Conservation (phyloP, 2,329 filamentous ascomycete genomes). For the Cladosporium cucumerinum region DNA sequence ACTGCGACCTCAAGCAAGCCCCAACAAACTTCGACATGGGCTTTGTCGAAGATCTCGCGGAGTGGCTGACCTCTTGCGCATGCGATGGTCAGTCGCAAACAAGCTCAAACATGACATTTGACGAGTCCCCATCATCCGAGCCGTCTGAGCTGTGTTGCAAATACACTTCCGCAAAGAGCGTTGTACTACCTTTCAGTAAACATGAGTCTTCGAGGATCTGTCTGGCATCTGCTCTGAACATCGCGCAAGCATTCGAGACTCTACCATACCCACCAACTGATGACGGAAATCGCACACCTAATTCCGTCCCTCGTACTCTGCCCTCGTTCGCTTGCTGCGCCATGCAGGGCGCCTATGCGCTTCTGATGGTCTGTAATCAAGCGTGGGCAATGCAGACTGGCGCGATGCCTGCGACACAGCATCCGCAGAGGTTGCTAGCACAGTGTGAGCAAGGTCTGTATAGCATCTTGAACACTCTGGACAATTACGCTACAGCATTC, state of each 20-base stretch:
- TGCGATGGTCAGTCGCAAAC: slow-evolving; percentile 20
- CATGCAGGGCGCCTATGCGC: slow-evolving; percentile 47
- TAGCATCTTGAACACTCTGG: slow-evolving; percentile 17
- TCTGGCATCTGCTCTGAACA: slow-evolving; percentile 48
- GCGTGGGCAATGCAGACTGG: slow-evolving; percentile 12
- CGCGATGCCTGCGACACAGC: slow-evolving; percentile 6
- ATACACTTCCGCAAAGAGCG: not conserved
- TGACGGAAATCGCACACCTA: not conserved
- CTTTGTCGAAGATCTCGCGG: slow-evolving; percentile 21
- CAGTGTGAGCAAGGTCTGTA: slow-evolving; percentile 19
- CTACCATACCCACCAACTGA: slow-evolving; percentile 47
- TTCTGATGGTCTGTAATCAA: slow-evolving; percentile 41
- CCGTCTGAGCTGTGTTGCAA: not conserved
- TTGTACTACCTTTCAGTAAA: slow-evolving; percentile 43
- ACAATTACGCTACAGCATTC: slow-evolving; percentile 20
- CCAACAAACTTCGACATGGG: slow-evolving; percentile 5
- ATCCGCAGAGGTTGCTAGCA: not conserved
- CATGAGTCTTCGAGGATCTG: slow-evolving; percentile 51
- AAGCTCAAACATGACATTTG: not conserved
- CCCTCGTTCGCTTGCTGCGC: slow-evolving; percentile 47
- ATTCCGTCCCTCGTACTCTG: slow-evolving; percentile 40
- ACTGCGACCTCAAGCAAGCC: slow-evolving; percentile 48
- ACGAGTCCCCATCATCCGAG: not conserved
- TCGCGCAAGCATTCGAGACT: slow-evolving; percentile 46
- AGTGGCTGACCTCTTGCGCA: slow-evolving; percentile 11